A percentile compares a stretch with the other conserved stretches of the same genome.
Evolutionary conservation across 2,329 filamentous ascomycete species (phyloP).

Genomic region (Cladosporium sp.): DNA sequence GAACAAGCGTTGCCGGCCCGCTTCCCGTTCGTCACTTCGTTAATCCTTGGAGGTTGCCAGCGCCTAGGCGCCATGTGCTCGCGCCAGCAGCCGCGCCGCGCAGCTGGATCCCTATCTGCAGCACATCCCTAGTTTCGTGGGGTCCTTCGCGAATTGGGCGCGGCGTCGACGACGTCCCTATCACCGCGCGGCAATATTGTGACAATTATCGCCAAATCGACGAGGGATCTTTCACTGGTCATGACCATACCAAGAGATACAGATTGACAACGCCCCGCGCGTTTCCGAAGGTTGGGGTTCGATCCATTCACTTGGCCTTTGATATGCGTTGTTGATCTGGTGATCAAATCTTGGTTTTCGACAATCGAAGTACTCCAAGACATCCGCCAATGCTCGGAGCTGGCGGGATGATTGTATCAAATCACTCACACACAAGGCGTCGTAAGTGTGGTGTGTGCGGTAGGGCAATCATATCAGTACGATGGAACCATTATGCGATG

Average conservation of each 20-base stretch:
- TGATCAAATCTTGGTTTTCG: slow-evolving; percentile 6
- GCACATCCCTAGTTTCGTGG: slow-evolving; percentile 7
- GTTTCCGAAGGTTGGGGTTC: neutral
- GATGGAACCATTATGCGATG: neutral
- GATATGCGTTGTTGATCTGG: slow-evolving; percentile 3
- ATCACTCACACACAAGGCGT: neutral
- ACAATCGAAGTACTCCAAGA: neutral
- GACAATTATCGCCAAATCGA: neutral
- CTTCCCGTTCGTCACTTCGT: slow-evolving; percentile 2
- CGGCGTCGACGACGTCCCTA: neutral
- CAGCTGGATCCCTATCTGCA: slow-evolving; percentile 11
- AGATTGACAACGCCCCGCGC: neutral
- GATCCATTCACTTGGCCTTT: neutral
- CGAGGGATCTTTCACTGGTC: neutral
- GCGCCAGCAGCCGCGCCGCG: neutral
- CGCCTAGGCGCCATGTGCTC: slow-evolving; percentile 9
- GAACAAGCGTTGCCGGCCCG: slow-evolving; percentile 5
- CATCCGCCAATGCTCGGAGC: neutral
- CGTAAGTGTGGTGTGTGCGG: neutral
- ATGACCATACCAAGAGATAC: neutral
- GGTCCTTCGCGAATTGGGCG: neutral
- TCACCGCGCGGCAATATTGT: neutral
- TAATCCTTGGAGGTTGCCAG: neutral
- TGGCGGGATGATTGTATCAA: neutral
- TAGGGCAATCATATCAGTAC: neutral